phyloP scores from a whole-genome alignment of 305 asterid species.

The Nicotiana rustica region DNA sequence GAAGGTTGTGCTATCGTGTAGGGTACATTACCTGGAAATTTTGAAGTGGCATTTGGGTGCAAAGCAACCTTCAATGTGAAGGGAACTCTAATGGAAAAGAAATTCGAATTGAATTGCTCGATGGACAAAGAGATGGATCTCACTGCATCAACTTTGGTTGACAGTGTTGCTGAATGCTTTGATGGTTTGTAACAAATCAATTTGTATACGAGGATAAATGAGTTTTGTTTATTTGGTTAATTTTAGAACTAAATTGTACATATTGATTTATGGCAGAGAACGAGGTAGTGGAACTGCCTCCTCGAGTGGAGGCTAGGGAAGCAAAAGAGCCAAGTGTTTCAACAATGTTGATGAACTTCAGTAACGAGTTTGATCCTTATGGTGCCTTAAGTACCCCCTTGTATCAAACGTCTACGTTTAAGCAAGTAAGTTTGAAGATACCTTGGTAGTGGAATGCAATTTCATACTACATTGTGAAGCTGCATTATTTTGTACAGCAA shows the following conservation, averaged over 20 bases:
- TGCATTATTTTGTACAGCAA: not conserved
- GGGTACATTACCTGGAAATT: constrained; percentile 48
- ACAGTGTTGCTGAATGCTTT: constrained; percentile 47
- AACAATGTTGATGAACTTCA: constrained; percentile 82
- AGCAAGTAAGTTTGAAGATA: constrained; percentile 65
- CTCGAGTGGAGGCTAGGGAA: constrained; percentile 40
- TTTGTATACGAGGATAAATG: not conserved
- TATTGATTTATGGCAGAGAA: constrained; percentile 34
- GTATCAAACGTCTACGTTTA: constrained; percentile 96
- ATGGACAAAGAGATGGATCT: constrained; percentile 66
- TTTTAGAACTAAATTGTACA: constrained; percentile 8
- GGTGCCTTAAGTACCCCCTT: constrained; percentile 87
- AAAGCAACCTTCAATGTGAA: constrained; percentile 39
- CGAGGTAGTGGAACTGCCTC: constrained; percentile 46
- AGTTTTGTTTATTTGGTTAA: not conserved
- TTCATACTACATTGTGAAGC: not conserved
- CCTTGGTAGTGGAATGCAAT: not conserved
- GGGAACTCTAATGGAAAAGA: constrained; percentile 45
- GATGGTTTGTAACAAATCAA: constrained; percentile 45
- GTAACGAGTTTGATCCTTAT: constrained; percentile 88
- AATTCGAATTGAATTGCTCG: constrained; percentile 55
- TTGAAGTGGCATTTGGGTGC: constrained; percentile 48
- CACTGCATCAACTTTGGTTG: constrained; percentile 59
- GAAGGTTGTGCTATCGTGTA: constrained; percentile 38
- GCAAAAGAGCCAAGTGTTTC: constrained; percentile 69